These are phyloP conservation scores for Excoecaria cochinchinensis DNA, from an alignment of 345 rosid species.

Conservation along the genomic window DNA sequence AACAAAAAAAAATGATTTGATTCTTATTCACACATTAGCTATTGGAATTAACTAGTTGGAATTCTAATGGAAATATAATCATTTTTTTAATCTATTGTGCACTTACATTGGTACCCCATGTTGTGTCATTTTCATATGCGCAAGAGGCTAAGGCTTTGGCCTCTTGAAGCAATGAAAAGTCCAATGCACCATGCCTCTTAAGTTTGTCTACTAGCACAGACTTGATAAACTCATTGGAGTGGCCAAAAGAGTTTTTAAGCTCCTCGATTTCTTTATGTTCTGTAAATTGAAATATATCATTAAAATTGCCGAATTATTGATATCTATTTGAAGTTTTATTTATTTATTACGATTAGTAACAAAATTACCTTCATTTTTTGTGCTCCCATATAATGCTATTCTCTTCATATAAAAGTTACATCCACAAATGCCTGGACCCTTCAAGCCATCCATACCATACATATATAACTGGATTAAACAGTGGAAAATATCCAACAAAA, in stretches of 20 bases:
- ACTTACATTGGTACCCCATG: conserved; percentile 47
- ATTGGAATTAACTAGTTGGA: too few relatives aligned
- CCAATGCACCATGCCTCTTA: background rate
- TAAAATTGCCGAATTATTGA: background rate
- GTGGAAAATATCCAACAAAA: background rate
- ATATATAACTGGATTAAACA: conserved; percentile 8
- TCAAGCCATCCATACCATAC: conserved; percentile 30
- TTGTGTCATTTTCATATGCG: conserved; percentile 27
- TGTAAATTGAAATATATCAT: background rate
- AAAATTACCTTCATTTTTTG: conserved; percentile 9
- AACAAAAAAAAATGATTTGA: too few relatives aligned
- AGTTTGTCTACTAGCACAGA: conserved; percentile 11
- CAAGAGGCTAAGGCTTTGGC: conserved; percentile 33
- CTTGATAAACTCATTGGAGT: conserved; percentile 33
- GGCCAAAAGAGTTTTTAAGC: conserved; percentile 28
- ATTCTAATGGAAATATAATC: too few relatives aligned
- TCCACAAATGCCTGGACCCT: conserved; percentile 15
- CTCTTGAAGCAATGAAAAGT: conserved; percentile 15
- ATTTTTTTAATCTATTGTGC: too few relatives aligned
- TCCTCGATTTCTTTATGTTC: conserved; percentile 15
- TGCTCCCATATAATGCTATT: conserved; percentile 5
- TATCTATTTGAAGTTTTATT: too few relatives aligned
- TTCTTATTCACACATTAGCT: too few relatives aligned
- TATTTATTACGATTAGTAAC: too few relatives aligned
- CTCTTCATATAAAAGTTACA: conserved; percentile 18